Base-by-base conservation (phyloP, 805 yeast species). In the Sugiyamaella smithiae region DNA sequence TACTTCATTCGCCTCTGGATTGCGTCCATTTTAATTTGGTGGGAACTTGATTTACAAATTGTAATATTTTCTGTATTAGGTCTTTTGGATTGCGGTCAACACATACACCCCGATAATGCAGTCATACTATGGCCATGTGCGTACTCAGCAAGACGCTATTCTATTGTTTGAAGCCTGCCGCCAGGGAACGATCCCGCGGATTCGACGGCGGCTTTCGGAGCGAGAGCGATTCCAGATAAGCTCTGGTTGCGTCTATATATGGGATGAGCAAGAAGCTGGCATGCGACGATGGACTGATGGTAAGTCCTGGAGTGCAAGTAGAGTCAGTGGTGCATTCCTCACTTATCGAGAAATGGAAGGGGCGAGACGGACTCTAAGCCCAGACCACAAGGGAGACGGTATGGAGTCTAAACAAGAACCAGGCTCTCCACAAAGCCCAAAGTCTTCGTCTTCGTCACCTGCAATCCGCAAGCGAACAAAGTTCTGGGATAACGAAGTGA, bases 271-370 rank as follows among this genome's bases (percentile, higher is more conserved):
- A 14, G 82, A 79, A 56, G 80, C 86, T 38, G 84, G 81, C 16
- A 82, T 85, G 81, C 75, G 80, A 56, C 66, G 90, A 35, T 84
- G 91, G 90, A 84, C 90, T 1, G 91, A 84, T 58, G 88, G 89
- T 12, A 76, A 77, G 54, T 73, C 77, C 29, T 84, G 91, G 90
- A 73, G 80, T 52, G 86, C 89, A 1, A 78, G 85, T 0, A 71
- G 88, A 51, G 88, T 85, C 1, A 72, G 74, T 5, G 85, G 86
- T 2, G 72, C 77, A 0, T 83, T 83, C 57, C 66, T 83, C 28
- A 75, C 78, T 1, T 83, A 83, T 63, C 74, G 77, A 49, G 88
- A 84, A 61, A 75, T 82, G 71, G 82, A 79, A 48, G 57, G 56
- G 8, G 36, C 49, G 4, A 19, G 52, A 16, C 45, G 50, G n/a